Evolutionary conservation across 148 eudicot genomes (phyloP).

Genomic region (Persicaria maculosa): DNA sequence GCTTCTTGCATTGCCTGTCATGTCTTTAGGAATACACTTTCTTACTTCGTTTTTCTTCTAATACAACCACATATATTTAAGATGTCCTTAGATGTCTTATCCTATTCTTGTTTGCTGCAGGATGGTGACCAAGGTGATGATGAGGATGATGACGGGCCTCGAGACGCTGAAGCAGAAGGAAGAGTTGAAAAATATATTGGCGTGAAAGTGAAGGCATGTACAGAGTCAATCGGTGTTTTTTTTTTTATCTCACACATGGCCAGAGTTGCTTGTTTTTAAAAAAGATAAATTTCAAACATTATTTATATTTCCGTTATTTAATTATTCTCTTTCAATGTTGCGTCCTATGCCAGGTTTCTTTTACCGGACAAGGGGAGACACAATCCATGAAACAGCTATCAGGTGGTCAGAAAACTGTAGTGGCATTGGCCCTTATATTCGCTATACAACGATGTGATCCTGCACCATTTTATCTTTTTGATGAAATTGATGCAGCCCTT

Average conservation of each 20-base stretch:
- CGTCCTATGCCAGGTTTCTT: constrained; percentile 63
- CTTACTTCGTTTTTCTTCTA: not conserved
- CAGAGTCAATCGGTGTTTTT: not conserved
- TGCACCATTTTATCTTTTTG: constrained; percentile 98
- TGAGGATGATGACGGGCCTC: constrained; percentile 94
- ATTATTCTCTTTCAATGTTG: not conserved
- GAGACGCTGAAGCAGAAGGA: constrained; percentile 65
- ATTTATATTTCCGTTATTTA: not conserved
- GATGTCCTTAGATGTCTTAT: constrained; percentile 8
- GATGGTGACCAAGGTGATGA: constrained; percentile 83
- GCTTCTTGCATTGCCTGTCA: not conserved
- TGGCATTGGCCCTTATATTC: constrained; percentile 84
- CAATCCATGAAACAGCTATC: constrained; percentile 99
- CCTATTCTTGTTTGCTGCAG: constrained; percentile 26
- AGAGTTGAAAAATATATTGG: constrained; percentile 97
- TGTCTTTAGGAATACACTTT: not conserved
- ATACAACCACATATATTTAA: not conserved
- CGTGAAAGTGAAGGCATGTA: constrained; percentile 94
- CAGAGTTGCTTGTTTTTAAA: not conserved
- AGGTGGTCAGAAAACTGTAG: constrained; percentile 99
- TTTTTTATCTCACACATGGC: not conserved
- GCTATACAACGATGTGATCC: constrained; percentile 98
- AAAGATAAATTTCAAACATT: not conserved
- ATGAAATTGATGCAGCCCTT: constrained; percentile 98
- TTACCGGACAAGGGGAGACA: constrained; percentile 98